Percentiles rank a stretch among this genome's conserved stretches.
Evolutionary conservation across 2,329 filamentous ascomycete genomes (phyloP).

Genomic region (Mycosphaerella sp.): DNA sequence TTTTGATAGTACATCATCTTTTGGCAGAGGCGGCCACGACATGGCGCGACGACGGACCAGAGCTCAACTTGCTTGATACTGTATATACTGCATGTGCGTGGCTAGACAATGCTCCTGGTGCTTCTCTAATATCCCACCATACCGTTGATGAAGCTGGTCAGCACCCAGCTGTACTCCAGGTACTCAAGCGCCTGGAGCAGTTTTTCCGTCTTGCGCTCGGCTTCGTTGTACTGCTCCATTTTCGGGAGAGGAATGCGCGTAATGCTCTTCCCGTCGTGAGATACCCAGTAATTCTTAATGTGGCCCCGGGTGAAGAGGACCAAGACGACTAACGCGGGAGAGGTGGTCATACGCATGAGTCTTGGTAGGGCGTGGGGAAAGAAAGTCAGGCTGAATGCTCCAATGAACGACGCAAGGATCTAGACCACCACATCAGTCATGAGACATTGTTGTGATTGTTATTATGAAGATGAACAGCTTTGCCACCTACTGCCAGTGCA

Average conservation of each 20-base stretch:
- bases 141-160: conserved; percentile 28
- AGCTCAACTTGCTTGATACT: not conserved
- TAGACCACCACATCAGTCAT: conserved; percentile 13
- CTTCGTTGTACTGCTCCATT: conserved; percentile 34
- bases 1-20: not conserved
- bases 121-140: conserved; percentile 18
- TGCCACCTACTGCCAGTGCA: conserved; percentile 34
- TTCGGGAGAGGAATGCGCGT: conserved; percentile 30
- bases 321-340: conserved; percentile 26
- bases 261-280: conserved; percentile 28
- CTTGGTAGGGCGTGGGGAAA: conserved; percentile 15
- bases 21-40: not conserved
- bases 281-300: conserved; percentile 35
- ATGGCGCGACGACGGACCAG: not conserved
- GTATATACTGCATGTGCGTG: not conserved
- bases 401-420: conserved; percentile 30
- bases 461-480: not conserved
- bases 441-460: too few species aligned
- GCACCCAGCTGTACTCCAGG: conserved; percentile 35
- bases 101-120: not conserved
- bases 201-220: conserved; percentile 30
- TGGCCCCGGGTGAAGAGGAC: conserved; percentile 30
- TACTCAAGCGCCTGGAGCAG: conserved; percentile 32
- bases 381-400: conserved; percentile 25
- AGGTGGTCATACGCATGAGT: conserved; percentile 19